Base-by-base conservation (phyloP, 2,329 filamentous ascomycete genomes). In the Sporothrix brunneoviolacea region DNA sequence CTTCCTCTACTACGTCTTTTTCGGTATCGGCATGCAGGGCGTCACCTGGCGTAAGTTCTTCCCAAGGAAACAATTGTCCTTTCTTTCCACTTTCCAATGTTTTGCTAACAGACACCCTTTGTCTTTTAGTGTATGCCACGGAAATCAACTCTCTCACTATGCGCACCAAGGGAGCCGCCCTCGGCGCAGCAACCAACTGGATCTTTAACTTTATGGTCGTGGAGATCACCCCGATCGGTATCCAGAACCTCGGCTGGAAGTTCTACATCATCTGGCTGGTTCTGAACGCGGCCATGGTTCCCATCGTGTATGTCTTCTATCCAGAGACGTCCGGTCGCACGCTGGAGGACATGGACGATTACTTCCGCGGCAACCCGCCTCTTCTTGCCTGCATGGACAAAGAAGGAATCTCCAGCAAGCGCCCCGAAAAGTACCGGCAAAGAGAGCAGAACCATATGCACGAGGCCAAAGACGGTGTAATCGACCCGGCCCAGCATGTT, bases 251-350 rank as follows among this genome's bases (percentile, higher is more conserved):
- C 0, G 68, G 69, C 1, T 79, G 73, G 68, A 69, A 68, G 32
- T 79, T 74, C 60, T 79, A 69, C 63, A 69, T 79, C 35, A 69
- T 79, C 44, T 79, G 70, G 67, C 68, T 71, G 1, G 68, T n/a
- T 73, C 69, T 75, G 49, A 74, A 72, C 58, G 66, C 68, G 40
- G 56, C 66, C 3, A 75, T 75, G 46, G 27, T 75, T 74, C 2
- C 33, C 24, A 67, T 74, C 45, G 72, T 76, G n/a, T 76, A 70
- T 57, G 64, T 74, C 45, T 65, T 76, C 44, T 75, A 75, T 49
- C 71, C 72, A 39, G n/a, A n/a, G n/a, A n/a, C n/a, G n/a, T n/a
- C n/a, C n/a, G n/a, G n/a, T n/a, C n/a, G n/a, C n/a, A n/a, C n/a
- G n/a, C n/a, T n/a, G n/a, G n/a, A n/a, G n/a, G n/a, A n/a, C n/a